These are phyloP conservation scores for Porphyrellus cyaneotinctus DNA, from an alignment of 768 basidiomycete species.

Conservation along the genomic window DNA sequence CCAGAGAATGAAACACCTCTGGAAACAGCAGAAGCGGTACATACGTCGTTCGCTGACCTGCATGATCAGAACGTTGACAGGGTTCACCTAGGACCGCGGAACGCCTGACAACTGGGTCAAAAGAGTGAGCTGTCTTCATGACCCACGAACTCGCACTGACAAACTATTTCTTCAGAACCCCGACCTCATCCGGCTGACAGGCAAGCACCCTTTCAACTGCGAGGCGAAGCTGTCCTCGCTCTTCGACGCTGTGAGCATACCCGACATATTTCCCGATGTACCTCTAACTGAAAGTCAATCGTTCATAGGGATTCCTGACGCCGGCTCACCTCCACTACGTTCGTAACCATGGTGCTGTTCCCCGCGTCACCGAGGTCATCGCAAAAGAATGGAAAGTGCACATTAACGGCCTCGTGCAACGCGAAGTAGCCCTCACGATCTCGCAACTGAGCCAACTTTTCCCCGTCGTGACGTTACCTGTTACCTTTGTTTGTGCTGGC, in stretches of 20 bases:
- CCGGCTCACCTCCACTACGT: conserved; percentile 53
- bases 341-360: conserved; percentile 62
- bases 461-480: conserved; percentile 51
- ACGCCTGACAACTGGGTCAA: conserved; percentile 43
- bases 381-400: conserved; percentile 43
- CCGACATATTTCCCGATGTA: not conserved
- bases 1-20: conserved; percentile 20
- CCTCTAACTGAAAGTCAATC: not conserved
- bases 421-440: conserved; percentile 39
- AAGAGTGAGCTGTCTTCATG: conserved; percentile 19
- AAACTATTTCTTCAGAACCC: conserved; percentile 23
- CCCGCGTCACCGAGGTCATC: conserved; percentile 36
- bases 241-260: conserved; percentile 33
- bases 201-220: conserved; percentile 59
- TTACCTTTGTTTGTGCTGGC: conserved; percentile 62
- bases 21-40: conserved; percentile 24
- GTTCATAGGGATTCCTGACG: conserved; percentile 48
- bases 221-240: conserved; percentile 47
- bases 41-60: not conserved
- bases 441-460: conserved; percentile 44
- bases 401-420: conserved; percentile 37
- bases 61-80: not conserved
- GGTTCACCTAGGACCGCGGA: conserved; percentile 24
- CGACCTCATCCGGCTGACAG: conserved; percentile 47
- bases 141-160: not conserved